phyloP scores from a whole-genome alignment of 73 alveolate genomes.

The Uronychia setigera region DNA sequence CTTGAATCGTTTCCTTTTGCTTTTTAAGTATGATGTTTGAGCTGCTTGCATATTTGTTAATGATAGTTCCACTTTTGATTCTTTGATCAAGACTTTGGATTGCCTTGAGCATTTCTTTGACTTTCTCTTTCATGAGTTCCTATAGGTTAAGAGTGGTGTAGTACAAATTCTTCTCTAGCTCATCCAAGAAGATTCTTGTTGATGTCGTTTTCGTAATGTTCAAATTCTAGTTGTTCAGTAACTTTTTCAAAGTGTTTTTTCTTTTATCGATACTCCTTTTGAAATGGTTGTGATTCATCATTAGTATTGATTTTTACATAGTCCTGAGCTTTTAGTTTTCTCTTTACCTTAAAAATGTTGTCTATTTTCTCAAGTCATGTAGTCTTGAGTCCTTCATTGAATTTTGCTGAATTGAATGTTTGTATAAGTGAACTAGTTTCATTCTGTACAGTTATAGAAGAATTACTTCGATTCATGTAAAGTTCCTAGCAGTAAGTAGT shows the following conservation, averaged over 20 bases:
- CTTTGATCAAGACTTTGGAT: not conserved
- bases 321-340: not conserved
- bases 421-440: not conserved
- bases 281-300: no score
- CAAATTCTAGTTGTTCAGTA: not conserved
- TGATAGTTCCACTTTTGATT: not conserved
- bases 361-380: not conserved
- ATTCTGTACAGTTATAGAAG: not conserved
- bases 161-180: not conserved
- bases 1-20: not conserved
- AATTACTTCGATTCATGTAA: not conserved
- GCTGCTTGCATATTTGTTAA: not conserved
- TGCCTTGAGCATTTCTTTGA: not conserved
- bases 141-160: not conserved
- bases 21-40: not conserved
- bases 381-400: not conserved
- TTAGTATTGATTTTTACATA: not conserved
- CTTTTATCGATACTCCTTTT: not conserved
- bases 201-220: not conserved
- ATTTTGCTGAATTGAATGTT: not conserved
- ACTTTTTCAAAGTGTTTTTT: not conserved
- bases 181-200: not conserved
- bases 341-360: not conserved
- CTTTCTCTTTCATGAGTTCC: not conserved
- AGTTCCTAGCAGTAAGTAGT: not conserved